Percentiles rank a stretch among this genome's conserved stretches.
Conservation (phyloP, 2,329 filamentous ascomycete genomes). For the Claviceps monticola region DNA sequence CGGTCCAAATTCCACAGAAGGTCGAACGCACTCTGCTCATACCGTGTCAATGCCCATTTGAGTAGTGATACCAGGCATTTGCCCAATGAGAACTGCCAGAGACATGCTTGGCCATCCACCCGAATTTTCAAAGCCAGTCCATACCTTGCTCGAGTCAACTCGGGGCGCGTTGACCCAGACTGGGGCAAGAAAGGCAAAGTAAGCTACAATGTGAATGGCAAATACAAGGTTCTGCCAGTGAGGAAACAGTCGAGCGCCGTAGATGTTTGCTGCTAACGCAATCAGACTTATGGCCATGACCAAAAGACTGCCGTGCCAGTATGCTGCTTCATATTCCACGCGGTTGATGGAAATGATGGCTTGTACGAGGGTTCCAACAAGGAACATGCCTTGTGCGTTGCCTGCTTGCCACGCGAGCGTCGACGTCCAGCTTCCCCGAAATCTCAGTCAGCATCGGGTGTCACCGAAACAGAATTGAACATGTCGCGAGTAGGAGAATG, state of each 20-base stretch:
- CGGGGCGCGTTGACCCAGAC: constrained; percentile 8
- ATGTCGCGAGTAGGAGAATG: neutral
- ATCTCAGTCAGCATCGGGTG: neutral
- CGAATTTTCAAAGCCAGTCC: constrained; percentile 6
- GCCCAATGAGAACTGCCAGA: constrained; percentile 8
- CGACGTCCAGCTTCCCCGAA: constrained; percentile 6
- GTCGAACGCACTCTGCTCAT: neutral
- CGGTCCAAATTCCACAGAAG: neutral
- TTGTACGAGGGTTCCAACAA: constrained; percentile 8
- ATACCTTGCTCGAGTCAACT: constrained; percentile 6
- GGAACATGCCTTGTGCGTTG: constrained; percentile 7
- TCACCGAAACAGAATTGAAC: neutral
- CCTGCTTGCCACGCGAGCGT: constrained; percentile 9
- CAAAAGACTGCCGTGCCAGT: constrained; percentile 8
- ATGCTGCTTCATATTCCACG: constrained; percentile 2
- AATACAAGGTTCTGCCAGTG: constrained; percentile 8
- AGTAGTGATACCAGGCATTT: constrained; percentile 6
- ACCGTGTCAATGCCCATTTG: constrained; percentile 8
- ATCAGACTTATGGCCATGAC: constrained; percentile 4
- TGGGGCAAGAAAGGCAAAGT: constrained; percentile 7
- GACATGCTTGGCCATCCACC: constrained; percentile 7
- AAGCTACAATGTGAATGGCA: constrained; percentile 7
- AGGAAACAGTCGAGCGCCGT: constrained; percentile 6
- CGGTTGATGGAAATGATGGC: constrained; percentile 7
- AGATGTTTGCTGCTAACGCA: constrained; percentile 5